Base-by-base conservation (phyloP, 352 stramenopile genomes). In the Lagenidium sp. region DNA sequence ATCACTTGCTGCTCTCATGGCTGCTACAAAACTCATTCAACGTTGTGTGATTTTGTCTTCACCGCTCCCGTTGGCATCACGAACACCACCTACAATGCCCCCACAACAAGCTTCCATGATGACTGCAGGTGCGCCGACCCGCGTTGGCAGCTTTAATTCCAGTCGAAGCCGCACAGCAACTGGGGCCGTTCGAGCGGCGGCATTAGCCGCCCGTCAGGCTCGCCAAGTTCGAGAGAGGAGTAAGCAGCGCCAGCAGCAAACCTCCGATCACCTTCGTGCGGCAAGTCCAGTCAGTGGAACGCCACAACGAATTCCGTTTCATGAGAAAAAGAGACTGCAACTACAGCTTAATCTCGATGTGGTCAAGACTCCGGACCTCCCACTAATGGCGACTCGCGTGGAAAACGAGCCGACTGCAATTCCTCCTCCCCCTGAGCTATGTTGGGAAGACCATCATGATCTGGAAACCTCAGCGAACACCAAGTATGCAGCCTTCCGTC, bases 281-380 rank as follows among this genome's bases (percentile, higher is more conserved):
- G 47, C 24, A 26, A 52, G 7, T 10, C 62, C 8, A 72, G 49
- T 41, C 55, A 55, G 38, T 30, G 21, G 12, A 28, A 30, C 15
- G 23, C 2, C 15, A 15, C 23, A 16, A 29, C 39, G 15, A 39
- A 1, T 5, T 41, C 46, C 52, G 6, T 54, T 65, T 16, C 50
- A 68, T 11, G 47, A 57, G 28, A 69, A 56, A 52, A 85, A 81
- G 42, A 56, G 71, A 2, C 45, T 83, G 30, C 68, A 82, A 10
- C 54, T 86, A 18, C 61, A 72, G 4, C 55, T 86, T 12, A 80
- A 77, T 7, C 50, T 83, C 0, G 51, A 68, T 12, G 65, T 48
- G 1, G 41, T 75, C 12, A 62, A 68, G 6, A 50, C 54, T 0
- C 42, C 36, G 26, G 24, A 36, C 13, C 36, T 67, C 7, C 42